Evolutionary conservation across 345 rosid genomes (phyloP).

Genomic region (Alliaria petiolata): DNA sequence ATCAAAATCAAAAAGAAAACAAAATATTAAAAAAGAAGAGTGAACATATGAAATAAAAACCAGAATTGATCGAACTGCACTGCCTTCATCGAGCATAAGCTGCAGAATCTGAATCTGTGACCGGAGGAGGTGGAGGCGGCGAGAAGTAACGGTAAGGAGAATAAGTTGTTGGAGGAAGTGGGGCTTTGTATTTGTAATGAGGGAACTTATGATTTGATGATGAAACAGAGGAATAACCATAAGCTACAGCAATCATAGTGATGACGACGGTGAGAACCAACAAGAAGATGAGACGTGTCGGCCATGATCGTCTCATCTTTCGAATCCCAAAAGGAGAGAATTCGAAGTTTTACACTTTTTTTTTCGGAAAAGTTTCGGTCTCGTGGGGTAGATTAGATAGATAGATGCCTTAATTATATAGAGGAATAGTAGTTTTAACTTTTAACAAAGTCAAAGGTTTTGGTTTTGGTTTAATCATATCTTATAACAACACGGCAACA

Average conservation of each 20-base stretch:
- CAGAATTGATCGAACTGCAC: not conserved
- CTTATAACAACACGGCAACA: not conserved
- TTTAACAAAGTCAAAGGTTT: slow-evolving; percentile 17
- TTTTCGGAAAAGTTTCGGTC: not conserved
- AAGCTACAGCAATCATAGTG: slow-evolving; percentile 27
- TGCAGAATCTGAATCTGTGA: slow-evolving; percentile 8
- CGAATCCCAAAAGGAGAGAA: not conserved
- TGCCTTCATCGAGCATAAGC: slow-evolving; percentile 11
- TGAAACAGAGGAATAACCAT: slow-evolving; percentile 24
- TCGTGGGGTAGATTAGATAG: not conserved
- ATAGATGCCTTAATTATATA: not conserved
- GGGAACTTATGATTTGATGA: slow-evolving; percentile 34
- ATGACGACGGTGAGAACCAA: slow-evolving; percentile 9
- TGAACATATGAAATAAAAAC: not conserved
- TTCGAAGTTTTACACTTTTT: not conserved
- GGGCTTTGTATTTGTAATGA: slow-evolving; percentile 36
- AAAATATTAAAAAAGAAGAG: not conserved
- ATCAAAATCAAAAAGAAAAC: not conserved
- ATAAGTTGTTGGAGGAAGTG: slow-evolving; percentile 25
- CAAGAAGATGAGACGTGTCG: slow-evolving; percentile 3
- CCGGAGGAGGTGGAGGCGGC: slow-evolving; percentile 27
- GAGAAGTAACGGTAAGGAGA: slow-evolving; percentile 39
- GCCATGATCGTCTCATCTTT: slow-evolving; percentile 29
- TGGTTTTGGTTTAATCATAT: not conserved
- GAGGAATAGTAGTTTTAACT: not conserved